Evolutionary conservation across 1,284 basidiomycete genomes (phyloP).

Genomic region (Leucoagaricus sp.): DNA sequence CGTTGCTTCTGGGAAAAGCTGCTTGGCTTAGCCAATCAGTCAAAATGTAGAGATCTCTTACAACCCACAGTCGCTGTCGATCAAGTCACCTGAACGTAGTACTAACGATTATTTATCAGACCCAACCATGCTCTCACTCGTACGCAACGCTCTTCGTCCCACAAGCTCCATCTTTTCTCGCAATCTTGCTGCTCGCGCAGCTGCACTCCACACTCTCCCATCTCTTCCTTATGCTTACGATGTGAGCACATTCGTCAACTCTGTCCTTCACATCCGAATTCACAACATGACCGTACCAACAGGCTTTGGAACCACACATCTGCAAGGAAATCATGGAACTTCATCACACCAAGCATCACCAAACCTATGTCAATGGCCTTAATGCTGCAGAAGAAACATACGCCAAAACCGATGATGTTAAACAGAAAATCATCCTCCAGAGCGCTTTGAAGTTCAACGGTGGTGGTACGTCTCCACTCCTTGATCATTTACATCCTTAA

Average conservation of each 20-base stretch:
- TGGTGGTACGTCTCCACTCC: conserved; percentile 51
- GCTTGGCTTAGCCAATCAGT: no score
- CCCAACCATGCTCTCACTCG: conserved; percentile 9
- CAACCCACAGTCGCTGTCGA: no score
- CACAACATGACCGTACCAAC: background rate
- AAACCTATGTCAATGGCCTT: conserved; percentile 75
- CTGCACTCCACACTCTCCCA: conserved; percentile 64
- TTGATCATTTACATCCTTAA: background rate
- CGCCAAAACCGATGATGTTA: conserved; percentile 61
- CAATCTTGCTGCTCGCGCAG: conserved; percentile 8
- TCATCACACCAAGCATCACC: conserved; percentile 89
- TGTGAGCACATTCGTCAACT: conserved; percentile 21
- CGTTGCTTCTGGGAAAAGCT: no score
- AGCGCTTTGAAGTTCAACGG: conserved; percentile 60
- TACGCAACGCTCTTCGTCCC: conserved; percentile 7
- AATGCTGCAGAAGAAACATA: conserved; percentile 79
- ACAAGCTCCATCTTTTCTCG: background rate
- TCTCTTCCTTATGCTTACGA: conserved; percentile 87
- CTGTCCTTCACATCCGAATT: background rate
- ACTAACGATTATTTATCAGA: background rate
- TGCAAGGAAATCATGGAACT: conserved; percentile 81
- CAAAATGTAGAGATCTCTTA: no score
- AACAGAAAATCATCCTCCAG: conserved; percentile 74
- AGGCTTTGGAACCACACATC: conserved; percentile 83
- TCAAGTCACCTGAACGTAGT: no score